phyloP scores from a whole-genome alignment of 2,329 filamentous ascomycete genomes.

The Cytospora piceicola region DNA sequence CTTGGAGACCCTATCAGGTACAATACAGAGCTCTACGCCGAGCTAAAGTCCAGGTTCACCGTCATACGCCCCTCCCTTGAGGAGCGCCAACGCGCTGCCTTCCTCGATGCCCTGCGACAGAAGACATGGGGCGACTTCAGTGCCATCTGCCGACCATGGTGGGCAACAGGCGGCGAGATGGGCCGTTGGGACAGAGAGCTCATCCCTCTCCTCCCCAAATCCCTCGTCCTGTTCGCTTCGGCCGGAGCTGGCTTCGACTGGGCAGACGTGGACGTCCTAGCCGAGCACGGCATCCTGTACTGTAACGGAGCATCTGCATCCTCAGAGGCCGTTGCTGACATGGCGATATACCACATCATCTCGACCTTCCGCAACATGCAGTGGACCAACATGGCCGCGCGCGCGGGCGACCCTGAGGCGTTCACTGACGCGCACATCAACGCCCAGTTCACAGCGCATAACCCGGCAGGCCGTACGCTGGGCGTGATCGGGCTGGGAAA shows the following conservation, averaged over 20 bases:
- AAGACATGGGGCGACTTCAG: slow-evolving; percentile 48
- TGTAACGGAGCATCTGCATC: slow-evolving; percentile 65
- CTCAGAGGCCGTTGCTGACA: slow-evolving; percentile 65
- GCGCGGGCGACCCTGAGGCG: slow-evolving; percentile 43
- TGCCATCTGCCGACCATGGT: slow-evolving; percentile 61
- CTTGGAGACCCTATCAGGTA: slow-evolving; percentile 40
- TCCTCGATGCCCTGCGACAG: slow-evolving; percentile 43
- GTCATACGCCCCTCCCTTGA: slow-evolving; percentile 43
- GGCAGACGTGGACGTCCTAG: slow-evolving; percentile 52
- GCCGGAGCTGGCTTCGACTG: slow-evolving; percentile 64
- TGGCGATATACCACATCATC: slow-evolving; percentile 62
- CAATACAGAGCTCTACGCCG: slow-evolving; percentile 38
- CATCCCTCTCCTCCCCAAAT: slow-evolving; percentile 57
- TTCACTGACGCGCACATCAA: slow-evolving; percentile 60
- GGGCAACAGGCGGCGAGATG: slow-evolving; percentile 69
- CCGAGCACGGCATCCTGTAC: slow-evolving; percentile 53
- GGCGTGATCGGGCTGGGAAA: slow-evolving; percentile 65
- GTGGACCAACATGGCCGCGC: slow-evolving; percentile 58
- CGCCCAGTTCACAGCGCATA: slow-evolving; percentile 56
- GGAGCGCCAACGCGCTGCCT: slow-evolving; percentile 44
- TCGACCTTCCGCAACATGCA: slow-evolving; percentile 60
- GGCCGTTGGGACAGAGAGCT: slow-evolving; percentile 59
- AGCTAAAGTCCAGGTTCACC: slow-evolving; percentile 38
- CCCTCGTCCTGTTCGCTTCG: slow-evolving; percentile 62
- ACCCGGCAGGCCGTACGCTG: slow-evolving; percentile 57